Percentiles rank a stretch among this genome's conserved stretches.
Evolutionary conservation across 2,329 filamentous ascomycete genomes (phyloP).

Genomic region (Hirsutella thompsonii): DNA sequence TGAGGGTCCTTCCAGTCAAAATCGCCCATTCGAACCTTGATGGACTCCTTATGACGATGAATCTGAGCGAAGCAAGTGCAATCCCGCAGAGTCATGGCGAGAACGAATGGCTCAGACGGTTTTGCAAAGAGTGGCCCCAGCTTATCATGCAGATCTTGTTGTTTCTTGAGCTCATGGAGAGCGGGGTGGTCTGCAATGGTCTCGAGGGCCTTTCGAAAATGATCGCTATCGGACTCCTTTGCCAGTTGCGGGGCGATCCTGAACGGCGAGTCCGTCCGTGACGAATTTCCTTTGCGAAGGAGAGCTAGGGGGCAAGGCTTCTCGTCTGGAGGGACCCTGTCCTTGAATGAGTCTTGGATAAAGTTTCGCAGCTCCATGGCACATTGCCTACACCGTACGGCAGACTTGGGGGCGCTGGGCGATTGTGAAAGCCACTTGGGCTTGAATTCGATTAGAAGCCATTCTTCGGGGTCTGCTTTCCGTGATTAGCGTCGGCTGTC

Average conservation of each 20-base stretch:
- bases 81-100: constrained; percentile 72
- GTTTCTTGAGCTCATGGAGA: constrained; percentile 19
- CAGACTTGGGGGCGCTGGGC: constrained; percentile 49
- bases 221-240: constrained; percentile 16
- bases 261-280: constrained; percentile 28
- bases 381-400: constrained; percentile 62
- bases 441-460: constrained; percentile 57
- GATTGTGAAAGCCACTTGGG: constrained; percentile 77
- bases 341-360: constrained; percentile 16
- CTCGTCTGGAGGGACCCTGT: constrained; percentile 20
- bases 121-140: constrained; percentile 28
- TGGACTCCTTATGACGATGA: constrained; percentile 14
- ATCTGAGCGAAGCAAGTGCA: constrained; percentile 64
- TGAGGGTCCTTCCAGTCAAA: constrained; percentile 62
- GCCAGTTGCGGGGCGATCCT: constrained; percentile 22
- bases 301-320: constrained; percentile 55
- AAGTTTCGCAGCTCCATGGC: constrained; percentile 35
- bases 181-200: constrained; percentile 20
- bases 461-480: constrained; percentile 14
- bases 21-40: constrained; percentile 56
- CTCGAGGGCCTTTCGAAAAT: constrained; percentile 11
- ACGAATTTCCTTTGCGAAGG: constrained; percentile 33
- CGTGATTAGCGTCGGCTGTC: neutral
- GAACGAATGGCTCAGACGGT: constrained; percentile 34
- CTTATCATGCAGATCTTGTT: constrained; percentile 29